Conservation (phyloP, 2,329 filamentous ascomycete species). For the Paradendryphiella salina region DNA sequence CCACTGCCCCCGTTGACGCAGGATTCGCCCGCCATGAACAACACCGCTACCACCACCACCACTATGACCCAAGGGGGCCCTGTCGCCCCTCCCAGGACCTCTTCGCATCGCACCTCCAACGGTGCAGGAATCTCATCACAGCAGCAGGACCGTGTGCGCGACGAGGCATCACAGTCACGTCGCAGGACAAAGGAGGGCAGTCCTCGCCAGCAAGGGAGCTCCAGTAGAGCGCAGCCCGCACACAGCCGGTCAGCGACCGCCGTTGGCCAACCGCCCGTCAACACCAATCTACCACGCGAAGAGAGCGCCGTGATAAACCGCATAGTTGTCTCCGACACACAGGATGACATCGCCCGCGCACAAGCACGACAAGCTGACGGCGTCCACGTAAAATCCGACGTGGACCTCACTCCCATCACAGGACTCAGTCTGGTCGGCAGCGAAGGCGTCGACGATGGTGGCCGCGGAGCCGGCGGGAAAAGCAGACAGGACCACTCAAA, state of each 20-base stretch:
- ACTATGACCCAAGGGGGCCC: slow-evolving; percentile 54
- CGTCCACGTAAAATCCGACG: slow-evolving; percentile 48
- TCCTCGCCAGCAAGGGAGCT: slow-evolving; percentile 41
- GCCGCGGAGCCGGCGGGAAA: slow-evolving; percentile 48
- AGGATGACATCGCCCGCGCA: slow-evolving; percentile 72
- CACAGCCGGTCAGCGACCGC: slow-evolving; percentile 54
- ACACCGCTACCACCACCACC: slow-evolving; percentile 58
- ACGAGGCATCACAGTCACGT: slow-evolving; percentile 47
- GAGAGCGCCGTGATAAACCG: slow-evolving; percentile 78
- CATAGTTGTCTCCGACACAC: slow-evolving; percentile 74
- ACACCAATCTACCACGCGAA: slow-evolving; percentile 66
- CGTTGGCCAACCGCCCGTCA: slow-evolving; percentile 58
- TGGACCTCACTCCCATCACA: slow-evolving; percentile 52
- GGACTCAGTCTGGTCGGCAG: slow-evolving; percentile 55
- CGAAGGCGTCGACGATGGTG: slow-evolving; percentile 56
- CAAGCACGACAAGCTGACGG: slow-evolving; percentile 69
- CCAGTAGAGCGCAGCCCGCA: slow-evolving; percentile 42
- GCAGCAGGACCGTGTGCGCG: slow-evolving; percentile 19
- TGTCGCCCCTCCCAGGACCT: slow-evolving; percentile 76
- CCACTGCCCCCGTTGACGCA: too few relatives aligned
- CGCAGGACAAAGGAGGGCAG: slow-evolving; percentile 53
- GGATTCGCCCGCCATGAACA: slow-evolving; percentile 50
- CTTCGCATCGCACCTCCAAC: slow-evolving; percentile 63
- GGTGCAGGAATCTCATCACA: slow-evolving; percentile 32
- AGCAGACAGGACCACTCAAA: slow-evolving; percentile 63